Evolutionary conservation across 2,329 filamentous ascomycete species (phyloP), one percentile per base, ranked within the genome.

Genomic region (Emmonsia crescens): DNA sequence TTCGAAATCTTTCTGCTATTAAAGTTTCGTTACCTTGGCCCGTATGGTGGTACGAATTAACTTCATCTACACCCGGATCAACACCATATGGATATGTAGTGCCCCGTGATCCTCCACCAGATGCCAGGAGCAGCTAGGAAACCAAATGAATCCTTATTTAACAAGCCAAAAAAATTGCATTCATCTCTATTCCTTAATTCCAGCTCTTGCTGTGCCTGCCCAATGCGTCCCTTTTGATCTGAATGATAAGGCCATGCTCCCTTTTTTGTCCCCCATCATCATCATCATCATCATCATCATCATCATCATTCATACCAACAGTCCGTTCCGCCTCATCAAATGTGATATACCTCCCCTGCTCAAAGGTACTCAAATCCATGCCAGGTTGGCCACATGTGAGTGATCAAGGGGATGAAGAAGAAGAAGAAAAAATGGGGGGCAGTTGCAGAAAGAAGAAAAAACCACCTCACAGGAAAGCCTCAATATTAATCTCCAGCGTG

Each of bases 401-500:
- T 14, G 14, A 19, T 49, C 24, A 19, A 16, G 33, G 24, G 36
- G 3, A 38, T 12, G 33, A 36, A 5, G 33, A 9, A n/a, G n/a
- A n/a, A n/a, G 0, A 21, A 19, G 3, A 16, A 27, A 27, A 16
- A 19, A n/a, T n/a, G n/a, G n/a, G n/a, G 33, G 21, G 36, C 10
- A 14, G 27, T 29, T 19, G 49, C 3, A 52, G 27, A 33, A 3
- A 52, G 29, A 24, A 38, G 6, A 21, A 33, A 44, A 31, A 51
- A 40, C n/a, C n/a, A 54, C 21, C 64, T 73, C 67, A 96, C 78
- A 96, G 80, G 82, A 99, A 95, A 67, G 89, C 85, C 77, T 97
- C 93, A 38, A 97, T 84, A 76, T 97, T 96, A 73, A 99, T 83
- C 80, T 99, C 94, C 68, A 99, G 78, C 51, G 90, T 91, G 78